phyloP scores from a whole-genome alignment of 1,284 basidiomycete species.

The Tylopilus sp. region DNA sequence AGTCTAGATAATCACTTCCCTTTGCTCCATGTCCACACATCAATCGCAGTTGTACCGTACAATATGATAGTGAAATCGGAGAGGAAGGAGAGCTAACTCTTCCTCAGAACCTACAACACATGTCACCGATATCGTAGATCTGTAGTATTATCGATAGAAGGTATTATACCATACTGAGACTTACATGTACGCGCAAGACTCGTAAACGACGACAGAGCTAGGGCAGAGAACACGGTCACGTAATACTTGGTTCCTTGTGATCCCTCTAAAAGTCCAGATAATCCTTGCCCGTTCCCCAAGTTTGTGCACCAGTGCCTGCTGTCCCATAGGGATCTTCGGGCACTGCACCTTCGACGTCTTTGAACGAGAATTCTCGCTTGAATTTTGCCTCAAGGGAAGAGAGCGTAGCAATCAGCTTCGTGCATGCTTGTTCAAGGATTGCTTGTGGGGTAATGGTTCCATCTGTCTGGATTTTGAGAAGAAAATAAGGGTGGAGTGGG shows the following conservation, averaged over 20 bases:
- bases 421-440: slow-evolving; percentile 88
- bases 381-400: slow-evolving; percentile 76
- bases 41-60: too few species aligned
- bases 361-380: slow-evolving; percentile 81
- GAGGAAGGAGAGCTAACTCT: too few species aligned
- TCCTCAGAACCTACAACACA: too few species aligned
- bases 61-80: too few species aligned
- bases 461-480: slow-evolving; percentile 97
- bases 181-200: slow-evolving; percentile 12
- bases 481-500: slow-evolving; percentile 93
- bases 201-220: not conserved
- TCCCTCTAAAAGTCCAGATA: slow-evolving; percentile 72
- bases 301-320: slow-evolving; percentile 46
- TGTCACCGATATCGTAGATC: too few species aligned
- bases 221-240: not conserved
- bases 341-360: slow-evolving; percentile 67
- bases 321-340: slow-evolving; percentile 72
- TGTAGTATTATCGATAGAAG: not conserved
- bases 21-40: too few species aligned
- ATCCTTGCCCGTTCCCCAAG: slow-evolving; percentile 64
- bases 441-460: slow-evolving; percentile 87
- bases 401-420: slow-evolving; percentile 84
- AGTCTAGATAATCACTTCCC: too few species aligned
- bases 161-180: slow-evolving; percentile 10
- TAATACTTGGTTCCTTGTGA: slow-evolving; percentile 1